These are phyloP conservation scores for Glycine tomentella DNA, from an alignment of 306 rosid genomes.

Conservation along the genomic window DNA sequence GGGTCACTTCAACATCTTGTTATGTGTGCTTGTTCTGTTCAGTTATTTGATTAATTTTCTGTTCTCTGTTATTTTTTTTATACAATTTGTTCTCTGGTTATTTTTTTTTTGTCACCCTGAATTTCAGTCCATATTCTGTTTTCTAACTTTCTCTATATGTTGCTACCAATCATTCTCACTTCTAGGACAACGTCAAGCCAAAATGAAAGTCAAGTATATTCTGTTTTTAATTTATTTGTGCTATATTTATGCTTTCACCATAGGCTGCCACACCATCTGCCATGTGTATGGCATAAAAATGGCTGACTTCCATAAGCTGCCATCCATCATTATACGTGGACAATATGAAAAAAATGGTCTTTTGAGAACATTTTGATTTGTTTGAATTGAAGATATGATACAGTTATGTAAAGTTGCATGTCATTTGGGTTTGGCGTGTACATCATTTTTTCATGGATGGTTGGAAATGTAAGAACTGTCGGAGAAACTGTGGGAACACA, in stretches of 20 bases:
- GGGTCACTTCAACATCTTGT: background rate
- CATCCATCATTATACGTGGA: background rate
- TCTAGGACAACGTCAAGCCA: background rate
- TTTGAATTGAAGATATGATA: background rate
- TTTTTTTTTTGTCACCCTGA: background rate
- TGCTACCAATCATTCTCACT: background rate
- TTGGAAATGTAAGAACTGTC: background rate
- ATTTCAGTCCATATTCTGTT: background rate
- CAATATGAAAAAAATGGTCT: background rate
- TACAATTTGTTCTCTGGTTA: background rate
- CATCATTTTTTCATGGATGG: background rate
- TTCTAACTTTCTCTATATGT: background rate
- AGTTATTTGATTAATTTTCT: background rate
- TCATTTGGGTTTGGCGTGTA: conserved; percentile 6
- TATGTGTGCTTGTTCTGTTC: background rate
- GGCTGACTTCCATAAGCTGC: background rate
- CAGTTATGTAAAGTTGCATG: background rate
- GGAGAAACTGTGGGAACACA: background rate
- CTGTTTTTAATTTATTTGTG: too few relatives aligned
- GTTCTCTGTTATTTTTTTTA: background rate
- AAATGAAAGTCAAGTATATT: background rate
- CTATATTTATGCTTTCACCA: background rate
- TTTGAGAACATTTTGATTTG: background rate
- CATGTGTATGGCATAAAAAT: background rate
- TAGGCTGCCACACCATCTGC: background rate